A percentile compares a stretch with the other conserved stretches of the same genome.
These are phyloP conservation scores for Gossypioides kirkii DNA, from an alignment of 345 rosid species.

Conservation along the genomic window DNA sequence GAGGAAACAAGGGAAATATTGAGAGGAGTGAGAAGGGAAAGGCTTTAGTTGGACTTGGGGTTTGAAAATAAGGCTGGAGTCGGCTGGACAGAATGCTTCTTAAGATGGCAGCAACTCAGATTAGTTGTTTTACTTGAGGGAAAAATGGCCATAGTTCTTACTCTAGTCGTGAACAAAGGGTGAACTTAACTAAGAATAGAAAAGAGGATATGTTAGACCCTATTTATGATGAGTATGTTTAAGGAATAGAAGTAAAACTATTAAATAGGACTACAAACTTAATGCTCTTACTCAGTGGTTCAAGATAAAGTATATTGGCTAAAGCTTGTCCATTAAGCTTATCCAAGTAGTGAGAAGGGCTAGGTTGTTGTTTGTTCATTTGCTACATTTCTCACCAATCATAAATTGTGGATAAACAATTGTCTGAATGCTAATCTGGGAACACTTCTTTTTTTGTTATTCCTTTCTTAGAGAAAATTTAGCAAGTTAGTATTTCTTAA, in stretches of 20 bases:
- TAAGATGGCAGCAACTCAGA: too few relatives aligned
- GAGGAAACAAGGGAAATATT: too few relatives aligned
- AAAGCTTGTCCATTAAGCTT: constrained; percentile 7
- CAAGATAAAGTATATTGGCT: not conserved
- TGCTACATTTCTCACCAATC: not conserved
- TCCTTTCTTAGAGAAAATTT: not conserved
- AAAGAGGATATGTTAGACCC: too few relatives aligned
- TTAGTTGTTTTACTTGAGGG: too few relatives aligned
- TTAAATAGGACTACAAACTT: not conserved
- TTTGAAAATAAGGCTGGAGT: too few relatives aligned
- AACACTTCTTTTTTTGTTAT: not conserved
- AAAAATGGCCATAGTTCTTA: too few relatives aligned
- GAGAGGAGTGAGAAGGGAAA: too few relatives aligned
- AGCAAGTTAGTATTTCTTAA: not conserved
- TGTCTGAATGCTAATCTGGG: not conserved
- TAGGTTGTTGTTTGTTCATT: not conserved
- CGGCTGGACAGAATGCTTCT: too few relatives aligned
- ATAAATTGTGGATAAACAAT: not conserved
- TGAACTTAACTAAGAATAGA: too few relatives aligned
- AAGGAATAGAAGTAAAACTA: not conserved
- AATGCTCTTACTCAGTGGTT: not conserved
- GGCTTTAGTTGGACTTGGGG: too few relatives aligned
- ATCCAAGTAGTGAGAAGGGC: not conserved
- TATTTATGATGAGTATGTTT: too few relatives aligned
- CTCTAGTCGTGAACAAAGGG: too few relatives aligned